These are phyloP conservation scores for Aspergillus latus DNA, from an alignment of 2,329 filamentous ascomycete genomes.

Conservation along the genomic window DNA sequence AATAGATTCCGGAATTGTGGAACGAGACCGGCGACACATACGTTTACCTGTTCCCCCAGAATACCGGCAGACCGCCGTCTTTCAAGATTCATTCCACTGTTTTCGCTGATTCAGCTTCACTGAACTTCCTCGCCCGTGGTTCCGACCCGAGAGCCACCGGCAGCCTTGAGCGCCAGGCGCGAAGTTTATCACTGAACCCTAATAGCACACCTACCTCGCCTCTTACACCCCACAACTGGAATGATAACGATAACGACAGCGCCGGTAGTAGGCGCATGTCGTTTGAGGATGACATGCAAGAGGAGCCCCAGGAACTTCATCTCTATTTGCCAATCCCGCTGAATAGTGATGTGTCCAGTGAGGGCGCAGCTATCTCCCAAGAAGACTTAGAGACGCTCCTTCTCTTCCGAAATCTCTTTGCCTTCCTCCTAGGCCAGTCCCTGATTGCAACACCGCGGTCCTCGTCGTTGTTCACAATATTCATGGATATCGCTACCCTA, in stretches of 20 bases:
- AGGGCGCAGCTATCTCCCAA: slow-evolving; percentile 33
- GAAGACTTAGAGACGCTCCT: slow-evolving; percentile 59
- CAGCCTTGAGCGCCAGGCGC: slow-evolving; percentile 30
- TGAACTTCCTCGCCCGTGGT: slow-evolving; percentile 58
- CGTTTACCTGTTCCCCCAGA: slow-evolving; percentile 62
- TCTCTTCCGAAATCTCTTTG: slow-evolving; percentile 63
- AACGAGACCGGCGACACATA: slow-evolving; percentile 62
- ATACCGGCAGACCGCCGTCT: slow-evolving; percentile 56
- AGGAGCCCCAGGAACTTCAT: slow-evolving; percentile 49
- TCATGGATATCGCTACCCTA: slow-evolving; percentile 60
- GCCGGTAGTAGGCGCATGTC: slow-evolving; percentile 51
- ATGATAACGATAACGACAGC: slow-evolving; percentile 41
- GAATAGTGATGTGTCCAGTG: slow-evolving; percentile 49
- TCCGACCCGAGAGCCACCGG: slow-evolving; percentile 46
- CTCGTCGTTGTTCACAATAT: slow-evolving; percentile 58
- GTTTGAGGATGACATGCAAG: slow-evolving; percentile 45
- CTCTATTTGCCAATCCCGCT: slow-evolving; percentile 61
- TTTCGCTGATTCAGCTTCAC: slow-evolving; percentile 56
- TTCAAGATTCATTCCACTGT: slow-evolving; percentile 62
- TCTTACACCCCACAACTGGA: slow-evolving; percentile 33
- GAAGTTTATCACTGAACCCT: slow-evolving; percentile 33
- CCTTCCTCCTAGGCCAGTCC: slow-evolving; percentile 62
- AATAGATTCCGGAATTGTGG: slow-evolving; percentile 61
- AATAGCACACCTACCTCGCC: slow-evolving; percentile 27
- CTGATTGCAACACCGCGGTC: slow-evolving; percentile 59